Evolutionary conservation across 129 eudicot species (phyloP).

Genomic region (Artemisia annua): DNA sequence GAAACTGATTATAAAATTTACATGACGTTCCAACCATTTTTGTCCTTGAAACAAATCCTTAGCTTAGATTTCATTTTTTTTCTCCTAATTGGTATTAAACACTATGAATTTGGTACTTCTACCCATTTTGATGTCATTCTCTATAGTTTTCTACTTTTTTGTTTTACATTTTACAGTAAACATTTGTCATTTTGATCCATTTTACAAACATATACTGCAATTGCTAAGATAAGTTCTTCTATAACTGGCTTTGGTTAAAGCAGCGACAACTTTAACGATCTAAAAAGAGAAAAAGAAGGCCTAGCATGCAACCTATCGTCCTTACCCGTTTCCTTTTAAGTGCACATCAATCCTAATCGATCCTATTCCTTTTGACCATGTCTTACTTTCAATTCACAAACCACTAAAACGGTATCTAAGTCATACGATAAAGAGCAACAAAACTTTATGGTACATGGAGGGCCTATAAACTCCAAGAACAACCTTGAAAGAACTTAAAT

Average conservation of each 20-base stretch:
- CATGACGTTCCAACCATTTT: background rate
- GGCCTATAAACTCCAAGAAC: background rate
- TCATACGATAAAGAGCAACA: background rate
- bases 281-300: conserved; percentile 12
- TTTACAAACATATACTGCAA: background rate
- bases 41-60: background rate
- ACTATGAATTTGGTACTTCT: background rate
- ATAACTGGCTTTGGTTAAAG: background rate
- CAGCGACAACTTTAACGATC: background rate
- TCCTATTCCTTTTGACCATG: conserved; percentile 23
- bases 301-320: conserved; percentile 11
- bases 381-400: conserved; percentile 10
- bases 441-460: background rate
- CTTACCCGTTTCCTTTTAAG: background rate
- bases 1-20: too few species aligned
- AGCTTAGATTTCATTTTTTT: background rate
- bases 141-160: background rate
- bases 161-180: background rate
- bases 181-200: background rate
- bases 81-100: background rate
- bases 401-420: background rate
- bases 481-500: background rate
- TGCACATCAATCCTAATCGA: conserved; percentile 2
- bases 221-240: background rate
- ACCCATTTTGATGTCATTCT: background rate